Evolutionary conservation across 2,329 filamentous ascomycete species (phyloP), one percentile per base, ranked within the genome.

Genomic region (Hortaea sp.): DNA sequence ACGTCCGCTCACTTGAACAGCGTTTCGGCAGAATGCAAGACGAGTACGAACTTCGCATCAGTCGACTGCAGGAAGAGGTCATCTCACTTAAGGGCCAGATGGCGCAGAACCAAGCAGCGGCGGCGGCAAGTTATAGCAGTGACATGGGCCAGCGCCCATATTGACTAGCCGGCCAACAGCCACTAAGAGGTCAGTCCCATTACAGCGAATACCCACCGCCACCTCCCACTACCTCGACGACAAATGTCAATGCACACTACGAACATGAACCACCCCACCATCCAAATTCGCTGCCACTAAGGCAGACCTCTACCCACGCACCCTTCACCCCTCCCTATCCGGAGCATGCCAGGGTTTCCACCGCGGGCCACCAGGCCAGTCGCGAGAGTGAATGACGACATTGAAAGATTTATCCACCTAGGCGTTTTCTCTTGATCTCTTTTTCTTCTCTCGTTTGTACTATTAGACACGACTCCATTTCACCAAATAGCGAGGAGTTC

Each of bases 1-100:
- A 88, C 57, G 77, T 89, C 31, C 80, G 86, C 47, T 75, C 73
- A 12, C 69, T 90, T 42, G 85, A 90, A 58, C 76, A 58, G 31
- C 63, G 67, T 12, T 68, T 73, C 61, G 61, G 63, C 12, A 57
- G 66, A 28, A 70, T 69, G 63, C 65, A 69, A 47, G 69, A 73
- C 54, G 71, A 74, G 47, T 68, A 73, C 51, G 68, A 70, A 45
- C 55, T 67, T 42, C 66, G 67, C 42, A 70, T 74, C 39, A 58
- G 60, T 6, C 60, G 64, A 6, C 49, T 73, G 55, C 66, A 71
- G 50, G 67, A 67, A 40, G 71, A 74, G 52, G 62, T 74, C 32
- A 63, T 63, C 43, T 51, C 54, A 40, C 53, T 65, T 4, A 62
- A 59, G 48, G 54, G 55, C 7, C 32, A 35, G 9, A n/a, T 35